Percentiles rank a stretch among this genome's conserved stretches.
Evolutionary conservation across 805 yeast genomes (phyloP).

Genomic region (Kodamaea nitidulidarum): DNA sequence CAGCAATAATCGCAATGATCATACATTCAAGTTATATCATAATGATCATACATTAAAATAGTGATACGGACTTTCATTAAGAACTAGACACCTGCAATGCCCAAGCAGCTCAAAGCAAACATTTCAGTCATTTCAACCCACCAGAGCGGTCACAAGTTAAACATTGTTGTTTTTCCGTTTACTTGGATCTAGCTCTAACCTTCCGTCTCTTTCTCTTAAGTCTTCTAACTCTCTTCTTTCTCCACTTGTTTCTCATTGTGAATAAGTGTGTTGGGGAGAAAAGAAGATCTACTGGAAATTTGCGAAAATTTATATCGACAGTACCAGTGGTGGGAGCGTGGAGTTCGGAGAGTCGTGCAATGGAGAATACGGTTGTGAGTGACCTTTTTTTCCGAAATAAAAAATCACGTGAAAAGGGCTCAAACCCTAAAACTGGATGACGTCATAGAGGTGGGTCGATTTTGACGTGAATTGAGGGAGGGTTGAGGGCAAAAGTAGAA

Average conservation of each 20-base stretch:
- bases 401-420: conserved; percentile 8
- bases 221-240: conserved; percentile 99
- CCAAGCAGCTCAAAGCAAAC: background rate
- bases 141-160: conserved; percentile 1
- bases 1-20: background rate
- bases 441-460: background rate
- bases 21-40: conserved; percentile 6
- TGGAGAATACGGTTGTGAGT: conserved; percentile 13
- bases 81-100: conserved; percentile 8
- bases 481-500: too few species aligned
- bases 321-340: conserved; percentile 6
- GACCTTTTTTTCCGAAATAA: conserved; percentile 6
- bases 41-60: conserved; percentile 11
- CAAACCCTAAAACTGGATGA: conserved; percentile 3
- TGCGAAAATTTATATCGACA: conserved; percentile 12
- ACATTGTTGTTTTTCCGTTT: conserved; percentile 47
- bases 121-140: background rate
- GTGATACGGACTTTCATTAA: conserved; percentile 10
- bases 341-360: conserved; percentile 17
- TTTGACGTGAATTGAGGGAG: background rate
- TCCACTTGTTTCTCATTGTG: conserved; percentile 95
- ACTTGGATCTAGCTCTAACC: conserved; percentile 99
- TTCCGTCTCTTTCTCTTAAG: conserved; percentile 99
- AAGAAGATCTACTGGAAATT: conserved; percentile 11
- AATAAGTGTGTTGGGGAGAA: conserved; percentile 21